Conservation (phyloP, 371 early-diverging fungal genomes). For the Nosema granulosis region DNA sequence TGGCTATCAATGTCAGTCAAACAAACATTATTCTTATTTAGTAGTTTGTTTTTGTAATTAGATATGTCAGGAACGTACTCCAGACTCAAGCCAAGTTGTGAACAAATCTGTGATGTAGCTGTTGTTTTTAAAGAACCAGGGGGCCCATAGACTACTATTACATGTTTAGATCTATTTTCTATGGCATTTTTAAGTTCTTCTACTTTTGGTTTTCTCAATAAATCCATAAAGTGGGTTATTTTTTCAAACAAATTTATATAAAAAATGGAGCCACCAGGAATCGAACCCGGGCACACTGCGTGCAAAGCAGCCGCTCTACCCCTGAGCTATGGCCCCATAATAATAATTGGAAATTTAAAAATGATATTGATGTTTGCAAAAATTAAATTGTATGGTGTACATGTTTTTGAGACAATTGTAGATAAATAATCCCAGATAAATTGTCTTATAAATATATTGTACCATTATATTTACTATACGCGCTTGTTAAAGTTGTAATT, state of each 20-base stretch:
- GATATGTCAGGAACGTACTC: slow-evolving; percentile 27
- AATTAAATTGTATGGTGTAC: no score
- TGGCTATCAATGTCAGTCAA: slow-evolving; percentile 25
- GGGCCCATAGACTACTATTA: slow-evolving; percentile 30
- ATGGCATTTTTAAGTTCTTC: slow-evolving; percentile 14
- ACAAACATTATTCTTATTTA: not conserved
- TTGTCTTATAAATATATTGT: no score
- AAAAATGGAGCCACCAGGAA: slow-evolving; percentile 53
- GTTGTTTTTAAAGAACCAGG: slow-evolving; percentile 35
- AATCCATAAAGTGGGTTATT: no score
- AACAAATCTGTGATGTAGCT: not conserved
- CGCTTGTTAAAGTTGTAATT: no score
- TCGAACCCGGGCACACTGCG: slow-evolving; percentile 52
- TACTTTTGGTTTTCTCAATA: slow-evolving; percentile 1
- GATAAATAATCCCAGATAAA: no score
- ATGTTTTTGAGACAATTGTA: no score
- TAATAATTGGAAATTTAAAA: no score
- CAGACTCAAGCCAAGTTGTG: not conserved
- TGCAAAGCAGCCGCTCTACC: slow-evolving; percentile 52
- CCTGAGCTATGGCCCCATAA: slow-evolving; percentile 46
- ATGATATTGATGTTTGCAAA: no score
- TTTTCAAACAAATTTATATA: no score
- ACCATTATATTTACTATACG: no score
- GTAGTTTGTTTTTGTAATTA: slow-evolving; percentile 1
- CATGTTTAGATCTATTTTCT: not conserved